Evolutionary conservation across 2,329 filamentous ascomycete genomes (phyloP), one percentile per base, ranked within the genome.

Genomic region (Hypoxylon sp.): DNA sequence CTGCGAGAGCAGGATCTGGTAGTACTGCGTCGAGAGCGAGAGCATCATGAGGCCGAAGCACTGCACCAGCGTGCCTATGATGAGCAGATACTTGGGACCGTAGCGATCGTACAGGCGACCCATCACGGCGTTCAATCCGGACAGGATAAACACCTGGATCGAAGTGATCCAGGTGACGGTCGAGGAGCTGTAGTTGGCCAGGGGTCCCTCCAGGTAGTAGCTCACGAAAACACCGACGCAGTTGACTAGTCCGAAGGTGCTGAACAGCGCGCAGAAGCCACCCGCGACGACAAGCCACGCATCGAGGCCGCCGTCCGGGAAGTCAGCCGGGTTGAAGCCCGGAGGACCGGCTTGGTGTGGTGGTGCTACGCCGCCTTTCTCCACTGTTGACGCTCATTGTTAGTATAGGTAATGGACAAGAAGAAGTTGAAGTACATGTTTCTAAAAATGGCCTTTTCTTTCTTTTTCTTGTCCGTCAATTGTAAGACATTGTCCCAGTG

Each of bases 11-110:
- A 75, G 59, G 59, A 74, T 67, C 59, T 75, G 73, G 61, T 72
- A 75, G 64, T 71, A 75, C 55, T 71, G 26, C 29, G 62, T 63
- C 7, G 63, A 64, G 12, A 86, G 70, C 26, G 76, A 79, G 1
- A 79, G 76, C 79, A 86, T 82, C 81, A 87, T 86, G 7, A 86
- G 64, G 3, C 79, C 78, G 45, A 86, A 78, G 20, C 83, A 69
- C 61, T 82, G 78, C 35, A 81, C 62, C 27, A 83, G 63, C 1
- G 77, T 78, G 36, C 82, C 82, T 29, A 71, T 54, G 7, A 80
- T 32, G 2, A 86, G 67, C 2, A 88, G 70, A 51, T 73, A 78
- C 31, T 77, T 75, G 1, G 84, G 81, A 0, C 86, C 85, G 59
- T 82, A 80, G 55, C 74, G 77, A 62, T 88, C 86, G 60, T 78